These are phyloP conservation scores for Camelina laxa DNA, from an alignment of 345 rosid genomes.

Conservation along the genomic window DNA sequence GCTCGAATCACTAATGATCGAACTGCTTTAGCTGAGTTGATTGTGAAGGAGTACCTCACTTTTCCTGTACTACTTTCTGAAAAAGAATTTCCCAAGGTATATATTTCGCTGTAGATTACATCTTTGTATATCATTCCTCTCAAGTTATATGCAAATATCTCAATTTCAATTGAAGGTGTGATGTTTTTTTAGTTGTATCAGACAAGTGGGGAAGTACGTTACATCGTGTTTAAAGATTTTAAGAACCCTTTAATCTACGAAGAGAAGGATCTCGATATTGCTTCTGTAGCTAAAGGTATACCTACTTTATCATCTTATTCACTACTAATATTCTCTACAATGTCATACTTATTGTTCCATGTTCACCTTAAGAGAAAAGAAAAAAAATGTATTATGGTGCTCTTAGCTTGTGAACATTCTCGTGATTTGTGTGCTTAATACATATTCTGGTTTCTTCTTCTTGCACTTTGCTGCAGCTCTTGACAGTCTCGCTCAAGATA, in stretches of 20 bases:
- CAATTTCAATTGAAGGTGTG: background rate
- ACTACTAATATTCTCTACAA: background rate
- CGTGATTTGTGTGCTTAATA: background rate
- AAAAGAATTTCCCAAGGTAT: slow-evolving; percentile 64
- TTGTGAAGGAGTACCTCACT: slow-evolving; percentile 69
- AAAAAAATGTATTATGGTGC: background rate
- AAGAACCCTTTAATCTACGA: slow-evolving; percentile 54
- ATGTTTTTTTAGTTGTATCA: slow-evolving; percentile 41
- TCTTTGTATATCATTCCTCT: slow-evolving; percentile 10
- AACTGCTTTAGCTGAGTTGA: slow-evolving; percentile 53
- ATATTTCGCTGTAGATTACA: slow-evolving; percentile 12
- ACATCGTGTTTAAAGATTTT: slow-evolving; percentile 63
- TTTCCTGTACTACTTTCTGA: slow-evolving; percentile 72
- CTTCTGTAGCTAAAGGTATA: slow-evolving; percentile 67
- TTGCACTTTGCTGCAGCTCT: slow-evolving; percentile 52
- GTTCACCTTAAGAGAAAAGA: background rate
- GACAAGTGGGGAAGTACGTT: slow-evolving; percentile 59
- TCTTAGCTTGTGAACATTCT: slow-evolving; percentile 12
- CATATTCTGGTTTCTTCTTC: slow-evolving; percentile 35
- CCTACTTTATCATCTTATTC: slow-evolving; percentile 13
- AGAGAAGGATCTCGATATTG: slow-evolving; percentile 60
- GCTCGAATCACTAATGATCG: slow-evolving; percentile 52
- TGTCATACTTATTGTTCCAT: slow-evolving; percentile 17
- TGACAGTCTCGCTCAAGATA: slow-evolving; percentile 47
- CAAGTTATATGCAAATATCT: background rate